phyloP scores from a whole-genome alignment of 2,329 filamentous ascomycete genomes.

The Tolypocladium guangdongense region DNA sequence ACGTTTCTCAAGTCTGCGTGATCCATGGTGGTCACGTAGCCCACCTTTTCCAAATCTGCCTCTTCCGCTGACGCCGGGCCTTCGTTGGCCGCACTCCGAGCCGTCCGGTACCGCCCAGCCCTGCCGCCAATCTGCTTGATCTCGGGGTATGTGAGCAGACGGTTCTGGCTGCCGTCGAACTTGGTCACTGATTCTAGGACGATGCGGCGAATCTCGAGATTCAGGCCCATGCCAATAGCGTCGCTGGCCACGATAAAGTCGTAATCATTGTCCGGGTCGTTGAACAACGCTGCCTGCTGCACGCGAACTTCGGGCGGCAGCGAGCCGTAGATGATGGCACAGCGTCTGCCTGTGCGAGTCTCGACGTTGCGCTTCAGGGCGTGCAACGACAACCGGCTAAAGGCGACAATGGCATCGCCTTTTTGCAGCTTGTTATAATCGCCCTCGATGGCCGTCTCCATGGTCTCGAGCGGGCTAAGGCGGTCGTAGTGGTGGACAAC shows the following conservation, averaged over 20 bases:
- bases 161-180: slow-evolving; percentile 47
- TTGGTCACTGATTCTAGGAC: slow-evolving; percentile 75
- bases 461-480: slow-evolving; percentile 64
- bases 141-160: slow-evolving; percentile 58
- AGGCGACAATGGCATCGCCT: slow-evolving; percentile 83
- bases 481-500: slow-evolving; percentile 75
- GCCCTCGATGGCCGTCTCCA: slow-evolving; percentile 50
- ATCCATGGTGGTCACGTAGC: slow-evolving; percentile 72
- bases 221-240: slow-evolving; percentile 95
- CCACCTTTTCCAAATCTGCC: slow-evolving; percentile 35
- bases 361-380: slow-evolving; percentile 70
- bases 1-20: slow-evolving; percentile 55
- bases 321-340: slow-evolving; percentile 86
- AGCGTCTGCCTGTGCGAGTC: slow-evolving; percentile 60
- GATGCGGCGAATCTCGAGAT: slow-evolving; percentile 82
- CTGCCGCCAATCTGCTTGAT: slow-evolving; percentile 92
- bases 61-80: slow-evolving; percentile 3
- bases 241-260: slow-evolving; percentile 90
- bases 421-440: slow-evolving; percentile 62
- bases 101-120: slow-evolving; percentile 75
- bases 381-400: slow-evolving; percentile 75
- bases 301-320: slow-evolving; percentile 87
- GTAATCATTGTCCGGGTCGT: slow-evolving; percentile 90
- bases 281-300: slow-evolving; percentile 85
- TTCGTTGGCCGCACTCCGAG: slow-evolving; percentile 18